A percentile compares a stretch with the other conserved stretches of the same genome.
These are phyloP conservation scores for Nigrospora sphaerica DNA, from an alignment of 2,329 filamentous ascomycete species.

Conservation along the genomic window DNA sequence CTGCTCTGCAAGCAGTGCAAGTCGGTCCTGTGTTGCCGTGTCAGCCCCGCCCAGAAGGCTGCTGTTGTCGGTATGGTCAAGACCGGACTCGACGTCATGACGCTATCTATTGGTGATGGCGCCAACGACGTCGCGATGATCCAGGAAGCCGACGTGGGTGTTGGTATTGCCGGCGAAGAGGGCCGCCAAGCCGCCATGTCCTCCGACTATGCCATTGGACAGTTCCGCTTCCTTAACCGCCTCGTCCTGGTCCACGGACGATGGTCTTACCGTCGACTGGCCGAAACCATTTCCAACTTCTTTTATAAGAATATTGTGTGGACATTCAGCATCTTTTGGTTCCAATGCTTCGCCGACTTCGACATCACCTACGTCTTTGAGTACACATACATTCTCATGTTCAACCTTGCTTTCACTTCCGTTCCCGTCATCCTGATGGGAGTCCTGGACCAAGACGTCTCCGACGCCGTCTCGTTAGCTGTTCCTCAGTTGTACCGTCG, in stretches of 20 bases:
- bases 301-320: slow-evolving; percentile 99
- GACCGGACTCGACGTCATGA: slow-evolving; percentile 91
- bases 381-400: slow-evolving; percentile 94
- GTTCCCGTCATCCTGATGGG: slow-evolving; percentile 92
- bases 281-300: slow-evolving; percentile 94
- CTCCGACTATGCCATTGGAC: slow-evolving; percentile 89
- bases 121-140: slow-evolving; percentile 98
- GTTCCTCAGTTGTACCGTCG: slow-evolving; percentile 93
- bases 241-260: slow-evolving; percentile 85
- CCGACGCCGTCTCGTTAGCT: slow-evolving; percentile 85
- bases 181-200: slow-evolving; percentile 93
- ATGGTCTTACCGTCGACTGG: slow-evolving; percentile 92
- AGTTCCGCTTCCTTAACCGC: slow-evolving; percentile 82
- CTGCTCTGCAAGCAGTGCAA: slow-evolving; percentile 95
- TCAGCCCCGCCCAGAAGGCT: slow-evolving; percentile 94
- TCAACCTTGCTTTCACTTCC: slow-evolving; percentile 95
- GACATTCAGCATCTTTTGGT: slow-evolving; percentile 97
- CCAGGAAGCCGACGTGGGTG: slow-evolving; percentile 92
- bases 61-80: slow-evolving; percentile 97
- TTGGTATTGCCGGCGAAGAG: slow-evolving; percentile 90
- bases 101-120: slow-evolving; percentile 85
- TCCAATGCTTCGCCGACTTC: slow-evolving; percentile 89
- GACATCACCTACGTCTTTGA: slow-evolving; percentile 97
- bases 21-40: slow-evolving; percentile 93
- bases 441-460: slow-evolving; percentile 93